These are phyloP conservation scores for Cercophora samala DNA, from an alignment of 495 filamentous ascomycete genomes.

Conservation along the genomic window DNA sequence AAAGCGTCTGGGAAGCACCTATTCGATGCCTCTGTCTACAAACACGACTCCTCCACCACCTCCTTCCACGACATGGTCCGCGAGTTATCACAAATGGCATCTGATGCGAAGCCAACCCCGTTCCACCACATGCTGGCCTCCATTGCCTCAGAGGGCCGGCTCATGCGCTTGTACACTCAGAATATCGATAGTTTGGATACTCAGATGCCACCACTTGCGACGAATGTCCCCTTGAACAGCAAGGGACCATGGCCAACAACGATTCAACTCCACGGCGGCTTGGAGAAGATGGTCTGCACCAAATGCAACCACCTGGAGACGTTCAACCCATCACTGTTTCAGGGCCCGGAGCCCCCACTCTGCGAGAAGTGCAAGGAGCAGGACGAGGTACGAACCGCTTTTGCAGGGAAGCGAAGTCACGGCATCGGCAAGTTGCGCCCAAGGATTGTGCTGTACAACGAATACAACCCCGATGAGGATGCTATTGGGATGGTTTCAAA, in stretches of 20 bases:
- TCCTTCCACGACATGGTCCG: conserved; percentile 96
- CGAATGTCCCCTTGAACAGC: conserved; percentile 61
- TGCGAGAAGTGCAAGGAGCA: conserved; percentile 72
- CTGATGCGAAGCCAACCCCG: conserved; percentile 72
- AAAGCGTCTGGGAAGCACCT: conserved; percentile 93
- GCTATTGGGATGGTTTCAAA: conserved; percentile 88
- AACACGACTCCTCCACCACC: conserved; percentile 77
- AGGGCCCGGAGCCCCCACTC: conserved; percentile 76
- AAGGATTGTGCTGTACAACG: conserved; percentile 95
- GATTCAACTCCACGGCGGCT: conserved; percentile 89
- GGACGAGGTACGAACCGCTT: conserved; percentile 70
- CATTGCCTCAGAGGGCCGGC: conserved; percentile 78
- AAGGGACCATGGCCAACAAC: conserved; percentile 93
- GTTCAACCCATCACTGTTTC: conserved; percentile 76
- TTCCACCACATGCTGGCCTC: conserved; percentile 95
- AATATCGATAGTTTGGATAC: conserved; percentile 96
- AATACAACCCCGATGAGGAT: conserved; percentile 92
- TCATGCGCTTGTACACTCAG: conserved; percentile 91
- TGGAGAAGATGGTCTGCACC: conserved; percentile 93
- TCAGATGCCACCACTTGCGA: conserved; percentile 72
- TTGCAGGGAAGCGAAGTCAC: conserved; percentile 85
- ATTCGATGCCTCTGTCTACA: conserved; percentile 96
- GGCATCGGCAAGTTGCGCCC: conserved; percentile 88
- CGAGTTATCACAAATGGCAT: conserved; percentile 70
- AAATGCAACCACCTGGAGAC: conserved; percentile 78